phyloP scores from a whole-genome alignment of 345 rosid genomes.

The Stellera chamaejasme region DNA sequence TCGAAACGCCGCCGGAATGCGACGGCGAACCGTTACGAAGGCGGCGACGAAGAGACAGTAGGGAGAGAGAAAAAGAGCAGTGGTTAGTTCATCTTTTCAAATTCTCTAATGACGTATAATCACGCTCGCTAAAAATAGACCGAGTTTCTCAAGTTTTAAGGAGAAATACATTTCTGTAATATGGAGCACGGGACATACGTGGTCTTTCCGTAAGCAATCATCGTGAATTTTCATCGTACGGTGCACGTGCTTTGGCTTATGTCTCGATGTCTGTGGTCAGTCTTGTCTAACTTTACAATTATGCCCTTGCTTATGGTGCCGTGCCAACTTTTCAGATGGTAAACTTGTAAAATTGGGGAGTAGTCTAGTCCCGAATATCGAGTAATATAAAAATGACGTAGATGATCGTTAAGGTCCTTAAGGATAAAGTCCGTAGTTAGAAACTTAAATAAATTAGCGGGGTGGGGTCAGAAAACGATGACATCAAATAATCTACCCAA shows the following conservation, averaged over 20 bases:
- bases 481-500: too few relatives aligned
- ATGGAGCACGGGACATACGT: not conserved
- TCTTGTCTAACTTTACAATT: not conserved
- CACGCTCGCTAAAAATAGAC: slow-evolving; percentile 5
- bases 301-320: not conserved
- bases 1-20: slow-evolving; percentile 21
- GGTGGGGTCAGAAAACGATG: not conserved
- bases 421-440: too few relatives aligned
- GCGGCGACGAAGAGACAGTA: slow-evolving; percentile 27
- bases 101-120: slow-evolving; percentile 1
- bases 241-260: not conserved
- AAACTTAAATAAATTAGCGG: not conserved
- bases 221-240: slow-evolving; percentile 2
- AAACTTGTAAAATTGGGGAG: too few relatives aligned
- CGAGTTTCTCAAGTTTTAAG: slow-evolving; percentile 1
- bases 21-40: slow-evolving; percentile 35
- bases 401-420: too few relatives aligned
- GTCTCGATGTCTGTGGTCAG: not conserved
- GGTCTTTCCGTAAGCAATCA: not conserved
- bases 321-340: too few relatives aligned
- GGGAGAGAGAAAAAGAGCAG: slow-evolving; percentile 2
- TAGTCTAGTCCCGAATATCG: too few relatives aligned
- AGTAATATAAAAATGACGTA: too few relatives aligned
- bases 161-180: not conserved
- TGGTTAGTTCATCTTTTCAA: slow-evolving; percentile 1